Percentiles rank a stretch among this genome's conserved stretches.
Conservation (phyloP, 176 grass and related monocot genomes). For the Thalia dealbata region DNA sequence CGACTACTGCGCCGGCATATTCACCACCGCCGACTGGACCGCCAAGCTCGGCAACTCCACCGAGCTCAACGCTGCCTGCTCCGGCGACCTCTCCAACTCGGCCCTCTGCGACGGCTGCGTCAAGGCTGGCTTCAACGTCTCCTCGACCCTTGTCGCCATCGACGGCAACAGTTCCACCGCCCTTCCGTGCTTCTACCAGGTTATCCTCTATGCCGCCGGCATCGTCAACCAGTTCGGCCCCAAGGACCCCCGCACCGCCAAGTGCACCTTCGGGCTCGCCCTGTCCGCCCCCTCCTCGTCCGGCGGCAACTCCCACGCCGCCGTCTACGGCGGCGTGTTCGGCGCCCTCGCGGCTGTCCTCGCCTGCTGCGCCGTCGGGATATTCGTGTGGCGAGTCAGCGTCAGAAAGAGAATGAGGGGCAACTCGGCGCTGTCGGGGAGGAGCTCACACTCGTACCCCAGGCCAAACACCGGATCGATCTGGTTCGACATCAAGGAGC, state of each 20-base stretch:
- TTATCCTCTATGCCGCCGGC: slow-evolving; percentile 50
- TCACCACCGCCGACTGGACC: slow-evolving; percentile 22
- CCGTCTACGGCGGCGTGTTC: slow-evolving; percentile 25
- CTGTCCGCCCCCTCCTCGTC: slow-evolving; percentile 11
- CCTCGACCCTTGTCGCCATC: slow-evolving; percentile 33
- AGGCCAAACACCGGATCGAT: slow-evolving; percentile 85
- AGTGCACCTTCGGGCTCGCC: slow-evolving; percentile 43
- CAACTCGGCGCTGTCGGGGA: background rate
- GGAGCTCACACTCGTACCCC: slow-evolving; percentile 25
- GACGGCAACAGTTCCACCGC: slow-evolving; percentile 40
- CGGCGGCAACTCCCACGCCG: slow-evolving; percentile 18
- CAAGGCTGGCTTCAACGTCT: slow-evolving; percentile 32
- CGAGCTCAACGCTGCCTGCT: slow-evolving; percentile 43
- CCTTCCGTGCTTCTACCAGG: slow-evolving; percentile 46
- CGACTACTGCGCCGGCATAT: slow-evolving; percentile 59
- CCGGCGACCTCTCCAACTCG: slow-evolving; percentile 28
- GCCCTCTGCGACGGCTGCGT: slow-evolving; percentile 34
- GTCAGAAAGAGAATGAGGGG: slow-evolving; percentile 2
- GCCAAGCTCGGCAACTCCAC: slow-evolving; percentile 12
- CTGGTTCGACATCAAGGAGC: slow-evolving; percentile 50
- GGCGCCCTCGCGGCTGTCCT: slow-evolving; percentile 27
- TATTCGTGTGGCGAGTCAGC: slow-evolving; percentile 25
- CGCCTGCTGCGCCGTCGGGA: slow-evolving; percentile 24
- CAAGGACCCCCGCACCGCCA: slow-evolving; percentile 27
- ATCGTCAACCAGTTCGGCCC: slow-evolving; percentile 39